Evolutionary conservation across 352 stramenopile species (phyloP).

Genomic region (Pythium monospermum): DNA sequence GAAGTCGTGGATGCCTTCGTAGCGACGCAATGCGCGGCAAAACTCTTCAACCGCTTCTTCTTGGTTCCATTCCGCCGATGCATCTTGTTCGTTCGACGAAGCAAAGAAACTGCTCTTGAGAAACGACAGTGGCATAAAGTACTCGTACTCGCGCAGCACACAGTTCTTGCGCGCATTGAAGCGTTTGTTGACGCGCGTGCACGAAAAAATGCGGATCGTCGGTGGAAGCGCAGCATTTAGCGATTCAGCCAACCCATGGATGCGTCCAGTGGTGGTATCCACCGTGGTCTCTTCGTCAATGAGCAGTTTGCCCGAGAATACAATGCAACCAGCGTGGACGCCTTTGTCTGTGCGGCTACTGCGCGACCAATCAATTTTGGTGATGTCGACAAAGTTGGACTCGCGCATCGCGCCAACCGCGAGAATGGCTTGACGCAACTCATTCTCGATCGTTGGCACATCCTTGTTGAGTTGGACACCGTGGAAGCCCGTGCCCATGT

Average conservation of each 20-base stretch:
- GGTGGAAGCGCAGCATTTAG: constrained; percentile 69
- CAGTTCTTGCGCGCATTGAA: constrained; percentile 90
- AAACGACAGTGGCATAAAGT: constrained; percentile 82
- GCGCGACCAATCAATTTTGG: constrained; percentile 89
- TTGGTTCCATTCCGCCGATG: constrained; percentile 22
- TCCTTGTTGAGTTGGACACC: constrained; percentile 90
- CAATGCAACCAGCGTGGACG: constrained; percentile 82
- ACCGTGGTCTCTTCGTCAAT: constrained; percentile 78
- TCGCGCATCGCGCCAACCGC: constrained; percentile 83
- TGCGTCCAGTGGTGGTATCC: too few species aligned
- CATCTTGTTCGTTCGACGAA: constrained; percentile 23
- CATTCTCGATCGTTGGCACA: constrained; percentile 87
- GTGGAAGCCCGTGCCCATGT: constrained; percentile 77
- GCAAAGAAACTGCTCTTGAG: constrained; percentile 92
- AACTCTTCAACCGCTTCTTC: constrained; percentile 43
- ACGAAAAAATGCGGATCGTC: constrained; percentile 82
- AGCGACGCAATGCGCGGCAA: constrained; percentile 54
- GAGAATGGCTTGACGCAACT: constrained; percentile 86
- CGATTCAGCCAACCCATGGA: constrained; percentile 53
- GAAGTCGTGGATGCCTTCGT: constrained; percentile 90
- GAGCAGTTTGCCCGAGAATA: constrained; percentile 85
- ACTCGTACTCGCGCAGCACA: constrained; percentile 89
- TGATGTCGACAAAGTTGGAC: constrained; percentile 86
- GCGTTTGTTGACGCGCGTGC: constrained; percentile 85
- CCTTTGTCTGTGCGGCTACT: constrained; percentile 89